phyloP scores from a whole-genome alignment of 495 filamentous ascomycete genomes.

The Neurospora intermedia region DNA sequence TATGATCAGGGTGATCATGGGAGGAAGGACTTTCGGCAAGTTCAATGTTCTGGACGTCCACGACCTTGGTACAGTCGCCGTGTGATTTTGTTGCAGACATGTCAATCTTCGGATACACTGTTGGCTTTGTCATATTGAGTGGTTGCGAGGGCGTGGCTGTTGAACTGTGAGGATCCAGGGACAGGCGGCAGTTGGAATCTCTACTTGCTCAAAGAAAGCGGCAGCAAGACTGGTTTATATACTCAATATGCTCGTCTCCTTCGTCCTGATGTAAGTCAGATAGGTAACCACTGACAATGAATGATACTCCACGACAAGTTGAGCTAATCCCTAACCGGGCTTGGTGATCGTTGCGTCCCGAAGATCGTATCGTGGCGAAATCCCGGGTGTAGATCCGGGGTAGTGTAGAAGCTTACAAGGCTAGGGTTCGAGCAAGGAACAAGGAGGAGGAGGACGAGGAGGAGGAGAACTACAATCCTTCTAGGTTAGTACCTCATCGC shows the following conservation, averaged over 20 bases:
- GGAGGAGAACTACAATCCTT: background rate
- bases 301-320: background rate
- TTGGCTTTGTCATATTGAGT: background rate
- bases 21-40: background rate
- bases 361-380: background rate
- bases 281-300: background rate
- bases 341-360: background rate
- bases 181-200: background rate
- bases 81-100: background rate
- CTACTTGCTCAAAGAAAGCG: background rate
- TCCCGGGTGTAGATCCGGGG: background rate
- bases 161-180: background rate
- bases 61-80: background rate
- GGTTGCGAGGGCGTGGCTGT: background rate
- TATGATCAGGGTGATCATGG: background rate
- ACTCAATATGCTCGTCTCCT: background rate
- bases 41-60: background rate
- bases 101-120: background rate
- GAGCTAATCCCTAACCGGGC: background rate
- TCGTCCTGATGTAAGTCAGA: background rate
- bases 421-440: background rate
- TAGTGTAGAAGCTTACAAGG: background rate
- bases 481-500: no score
- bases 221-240: background rate
- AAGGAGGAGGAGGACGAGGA: background rate